Conservation (phyloP, 2,329 filamentous ascomycete species). For the Aspergillus flavus region DNA sequence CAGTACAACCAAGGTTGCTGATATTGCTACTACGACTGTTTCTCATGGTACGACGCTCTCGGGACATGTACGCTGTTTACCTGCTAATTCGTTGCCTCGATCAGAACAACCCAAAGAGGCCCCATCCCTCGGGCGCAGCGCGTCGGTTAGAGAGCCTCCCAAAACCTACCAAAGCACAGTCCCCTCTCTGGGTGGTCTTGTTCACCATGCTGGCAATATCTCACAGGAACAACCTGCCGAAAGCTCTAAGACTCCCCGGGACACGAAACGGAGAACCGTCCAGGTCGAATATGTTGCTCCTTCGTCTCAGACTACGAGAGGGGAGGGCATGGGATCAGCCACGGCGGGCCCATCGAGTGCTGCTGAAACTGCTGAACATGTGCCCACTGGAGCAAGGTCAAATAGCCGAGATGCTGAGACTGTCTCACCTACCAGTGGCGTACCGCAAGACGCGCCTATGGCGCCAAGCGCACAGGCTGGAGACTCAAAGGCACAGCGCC, state of each 20-base stretch:
- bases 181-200: constrained; percentile 61
- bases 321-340: constrained; percentile 45
- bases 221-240: constrained; percentile 66
- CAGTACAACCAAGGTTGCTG: constrained; percentile 81
- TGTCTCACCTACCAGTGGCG: constrained; percentile 6
- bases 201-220: constrained; percentile 73
- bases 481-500: constrained; percentile 30
- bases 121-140: constrained; percentile 74
- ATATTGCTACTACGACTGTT: constrained; percentile 80
- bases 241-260: constrained; percentile 68
- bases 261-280: constrained; percentile 89
- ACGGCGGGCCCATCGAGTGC: constrained; percentile 21
- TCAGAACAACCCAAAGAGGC: constrained; percentile 58
- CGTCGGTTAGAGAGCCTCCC: constrained; percentile 84
- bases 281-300: constrained; percentile 98
- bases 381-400: constrained; percentile 50
- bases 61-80: neutral
- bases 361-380: constrained; percentile 20
- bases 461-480: constrained; percentile 9
- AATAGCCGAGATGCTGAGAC: constrained; percentile 15
- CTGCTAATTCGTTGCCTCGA: constrained; percentile 9
- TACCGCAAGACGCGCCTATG: constrained; percentile 10
- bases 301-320: constrained; percentile 79
- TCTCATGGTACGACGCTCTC: constrained; percentile 52
- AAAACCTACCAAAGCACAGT: constrained; percentile 62